Conservation (phyloP, 306 rosid species). For the Cyclanthera cordifolia region DNA sequence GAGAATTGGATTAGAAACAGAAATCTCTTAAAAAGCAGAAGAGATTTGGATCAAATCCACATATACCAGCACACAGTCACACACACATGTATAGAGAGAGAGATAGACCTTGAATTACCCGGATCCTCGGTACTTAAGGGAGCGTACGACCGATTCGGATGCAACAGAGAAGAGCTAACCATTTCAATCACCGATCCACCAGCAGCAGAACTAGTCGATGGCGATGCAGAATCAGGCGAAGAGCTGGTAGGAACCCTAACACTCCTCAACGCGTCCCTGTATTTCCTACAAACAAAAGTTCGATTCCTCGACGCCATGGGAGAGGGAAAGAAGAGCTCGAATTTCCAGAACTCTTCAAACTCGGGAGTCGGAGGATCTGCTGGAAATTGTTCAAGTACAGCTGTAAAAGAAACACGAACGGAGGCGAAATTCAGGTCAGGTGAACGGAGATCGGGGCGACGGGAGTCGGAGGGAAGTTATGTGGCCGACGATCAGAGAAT, state of each 20-base stretch:
- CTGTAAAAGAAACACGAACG: not conserved
- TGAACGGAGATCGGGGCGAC: not conserved
- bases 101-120: conserved; percentile 68
- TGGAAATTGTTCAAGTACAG: not conserved
- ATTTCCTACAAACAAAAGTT: conserved; percentile 41
- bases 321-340: conserved; percentile 7
- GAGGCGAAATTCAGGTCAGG: not conserved
- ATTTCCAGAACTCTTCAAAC: conserved; percentile 2
- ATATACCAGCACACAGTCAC: not conserved
- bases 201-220: conserved; percentile 33
- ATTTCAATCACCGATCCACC: conserved; percentile 83
- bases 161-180: conserved; percentile 68
- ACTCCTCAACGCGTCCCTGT: conserved; percentile 71
- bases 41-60: conserved; percentile 2
- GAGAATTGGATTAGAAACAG: no score
- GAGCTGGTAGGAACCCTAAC: conserved; percentile 58
- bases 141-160: conserved; percentile 66
- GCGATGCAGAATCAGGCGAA: conserved; percentile 16
- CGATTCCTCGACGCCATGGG: conserved; percentile 61
- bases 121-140: conserved; percentile 94
- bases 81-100: conserved; percentile 4
- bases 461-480: not conserved
- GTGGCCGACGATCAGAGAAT: not conserved
- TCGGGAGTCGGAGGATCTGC: not conserved
- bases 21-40: no score